phyloP scores from a whole-genome alignment of 2,329 filamentous ascomycete genomes.

The Alternaria alternata region DNA sequence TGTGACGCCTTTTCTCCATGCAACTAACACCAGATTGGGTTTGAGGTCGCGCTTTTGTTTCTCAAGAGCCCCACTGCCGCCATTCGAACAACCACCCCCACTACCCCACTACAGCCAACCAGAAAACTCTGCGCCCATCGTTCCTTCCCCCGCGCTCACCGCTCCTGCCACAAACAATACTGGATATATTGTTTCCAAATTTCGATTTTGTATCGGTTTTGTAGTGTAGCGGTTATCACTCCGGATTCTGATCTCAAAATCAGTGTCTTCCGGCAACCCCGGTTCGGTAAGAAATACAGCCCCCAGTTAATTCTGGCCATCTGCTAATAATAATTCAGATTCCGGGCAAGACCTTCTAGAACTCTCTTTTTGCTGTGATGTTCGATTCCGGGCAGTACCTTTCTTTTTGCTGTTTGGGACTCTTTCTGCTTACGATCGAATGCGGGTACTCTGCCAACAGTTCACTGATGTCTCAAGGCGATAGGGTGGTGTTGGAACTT shows the following conservation, averaged over 20 bases:
- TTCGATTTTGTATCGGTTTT: constrained; percentile 12
- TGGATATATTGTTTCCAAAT: neutral
- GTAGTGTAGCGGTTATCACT: constrained; percentile 39
- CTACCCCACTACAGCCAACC: neutral
- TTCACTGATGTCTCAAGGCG: rapidly evolving
- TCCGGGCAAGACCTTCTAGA: too few species aligned
- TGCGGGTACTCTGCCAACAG: neutral
- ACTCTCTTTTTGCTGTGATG: neutral
- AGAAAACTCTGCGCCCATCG: neutral
- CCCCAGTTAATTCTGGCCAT: too few species aligned
- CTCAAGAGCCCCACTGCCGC: neutral
- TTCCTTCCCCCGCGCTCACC: neutral
- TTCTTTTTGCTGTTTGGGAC: neutral
- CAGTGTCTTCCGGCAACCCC: constrained; percentile 35
- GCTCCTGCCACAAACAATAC: neutral
- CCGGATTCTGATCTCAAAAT: constrained; percentile 33
- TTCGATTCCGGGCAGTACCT: constrained; percentile 37
- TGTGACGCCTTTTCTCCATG: neutral
- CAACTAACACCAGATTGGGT: neutral
- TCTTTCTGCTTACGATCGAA: neutral
- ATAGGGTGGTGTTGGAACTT: neutral
- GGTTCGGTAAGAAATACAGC: constrained; percentile 9
- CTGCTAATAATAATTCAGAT: too few species aligned
- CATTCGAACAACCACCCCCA: neutral
- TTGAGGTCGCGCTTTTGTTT: neutral